Conservation (phyloP, 1,284 basidiomycete species). For the Ceraceosorus guamensis region DNA sequence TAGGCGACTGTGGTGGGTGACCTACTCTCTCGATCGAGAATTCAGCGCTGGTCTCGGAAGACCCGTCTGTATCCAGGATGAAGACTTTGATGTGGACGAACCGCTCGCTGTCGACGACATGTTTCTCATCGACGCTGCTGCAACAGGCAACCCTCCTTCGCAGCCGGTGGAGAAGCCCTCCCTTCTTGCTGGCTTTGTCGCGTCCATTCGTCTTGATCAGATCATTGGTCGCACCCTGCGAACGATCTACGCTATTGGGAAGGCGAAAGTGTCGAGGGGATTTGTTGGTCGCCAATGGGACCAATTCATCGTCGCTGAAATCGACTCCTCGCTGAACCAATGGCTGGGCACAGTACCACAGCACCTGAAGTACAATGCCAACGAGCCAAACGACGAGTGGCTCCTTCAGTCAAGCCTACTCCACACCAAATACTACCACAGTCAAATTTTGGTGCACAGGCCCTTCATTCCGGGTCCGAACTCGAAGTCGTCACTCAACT, state of each 20-base stretch:
- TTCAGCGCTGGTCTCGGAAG: constrained; percentile 22
- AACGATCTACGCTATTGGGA: constrained; percentile 36
- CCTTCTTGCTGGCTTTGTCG: constrained; percentile 24
- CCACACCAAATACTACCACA: constrained; percentile 34
- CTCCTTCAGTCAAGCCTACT: constrained; percentile 30
- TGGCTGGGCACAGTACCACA: constrained; percentile 36
- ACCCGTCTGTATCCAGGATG: constrained; percentile 36
- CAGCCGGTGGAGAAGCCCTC: constrained; percentile 23
- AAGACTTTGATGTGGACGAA: constrained; percentile 36
- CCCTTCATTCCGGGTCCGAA: constrained; percentile 38
- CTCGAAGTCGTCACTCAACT: constrained; percentile 29
- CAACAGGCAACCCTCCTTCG: constrained; percentile 13
- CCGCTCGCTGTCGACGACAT: constrained; percentile 36
- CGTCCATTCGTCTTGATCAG: constrained; percentile 26
- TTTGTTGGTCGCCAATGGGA: constrained; percentile 33
- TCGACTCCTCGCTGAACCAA: constrained; percentile 37
- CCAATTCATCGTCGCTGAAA: constrained; percentile 35
- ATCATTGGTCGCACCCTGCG: constrained; percentile 37
- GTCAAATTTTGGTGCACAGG: constrained; percentile 37
- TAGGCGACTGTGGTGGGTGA: constrained; percentile 31
- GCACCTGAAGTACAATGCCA: constrained; percentile 32
- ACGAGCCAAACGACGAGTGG: constrained; percentile 21
- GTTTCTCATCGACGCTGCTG: constrained; percentile 17
- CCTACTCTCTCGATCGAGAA: constrained; percentile 35
- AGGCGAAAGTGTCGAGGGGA: constrained; percentile 30